Evolutionary conservation across 768 basidiomycete species (phyloP).

Genomic region (Cantharellus cinnabarinus): DNA sequence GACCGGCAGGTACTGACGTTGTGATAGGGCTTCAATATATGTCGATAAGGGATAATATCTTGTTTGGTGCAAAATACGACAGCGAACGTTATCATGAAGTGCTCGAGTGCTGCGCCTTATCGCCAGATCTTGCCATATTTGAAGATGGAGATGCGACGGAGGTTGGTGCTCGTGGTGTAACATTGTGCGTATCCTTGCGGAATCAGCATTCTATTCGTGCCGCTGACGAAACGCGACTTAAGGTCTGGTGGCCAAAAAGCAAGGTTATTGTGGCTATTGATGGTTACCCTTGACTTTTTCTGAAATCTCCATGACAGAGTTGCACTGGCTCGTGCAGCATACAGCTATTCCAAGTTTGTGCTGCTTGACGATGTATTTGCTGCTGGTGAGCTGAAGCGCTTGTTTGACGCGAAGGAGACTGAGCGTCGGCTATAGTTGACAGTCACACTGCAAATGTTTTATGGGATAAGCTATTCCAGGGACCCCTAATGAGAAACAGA

Average conservation of each 20-base stretch:
- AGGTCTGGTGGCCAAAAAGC: not conserved
- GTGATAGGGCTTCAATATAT: constrained; percentile 17
- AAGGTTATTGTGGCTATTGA: not conserved
- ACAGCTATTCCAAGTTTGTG: constrained; percentile 19
- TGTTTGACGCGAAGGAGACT: not conserved
- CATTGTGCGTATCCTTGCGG: constrained; percentile 1
- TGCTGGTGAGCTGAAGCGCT: constrained; percentile 1
- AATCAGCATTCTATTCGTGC: constrained; percentile 3
- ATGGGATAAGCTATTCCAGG: constrained; percentile 13
- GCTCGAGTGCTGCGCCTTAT: constrained; percentile 23
- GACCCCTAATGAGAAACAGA: constrained; percentile 15
- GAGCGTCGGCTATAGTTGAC: constrained; percentile 7
- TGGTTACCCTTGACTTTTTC: not conserved
- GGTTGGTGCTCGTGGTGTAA: constrained; percentile 16
- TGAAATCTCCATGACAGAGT: constrained; percentile 5
- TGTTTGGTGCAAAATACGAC: constrained; percentile 31
- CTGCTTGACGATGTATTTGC: constrained; percentile 20
- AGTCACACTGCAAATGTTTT: constrained; percentile 16
- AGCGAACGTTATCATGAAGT: constrained; percentile 18
- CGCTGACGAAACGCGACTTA: constrained; percentile 5
- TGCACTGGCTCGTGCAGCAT: constrained; percentile 20
- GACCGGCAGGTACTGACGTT: not conserved
- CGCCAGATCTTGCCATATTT: constrained; percentile 23
- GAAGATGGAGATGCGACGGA: constrained; percentile 22
- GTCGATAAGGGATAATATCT: constrained; percentile 15